These are phyloP conservation scores for Mycena vulgaris DNA, from an alignment of 768 basidiomycete species.

Conservation along the genomic window DNA sequence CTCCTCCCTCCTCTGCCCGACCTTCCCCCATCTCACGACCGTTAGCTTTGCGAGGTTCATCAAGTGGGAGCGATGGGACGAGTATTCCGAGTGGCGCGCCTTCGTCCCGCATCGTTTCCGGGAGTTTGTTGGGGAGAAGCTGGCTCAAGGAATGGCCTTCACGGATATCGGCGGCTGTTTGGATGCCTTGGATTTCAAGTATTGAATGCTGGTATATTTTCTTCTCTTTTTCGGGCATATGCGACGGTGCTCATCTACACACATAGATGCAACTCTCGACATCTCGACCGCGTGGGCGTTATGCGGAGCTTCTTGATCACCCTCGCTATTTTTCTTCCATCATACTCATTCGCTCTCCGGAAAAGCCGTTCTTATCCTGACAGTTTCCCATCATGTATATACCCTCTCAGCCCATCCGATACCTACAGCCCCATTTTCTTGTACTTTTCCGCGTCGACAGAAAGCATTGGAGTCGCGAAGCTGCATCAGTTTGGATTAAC, in stretches of 20 bases:
- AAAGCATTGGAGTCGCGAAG: slow-evolving; percentile 35
- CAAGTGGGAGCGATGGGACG: slow-evolving; percentile 23
- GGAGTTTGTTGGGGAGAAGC: neutral
- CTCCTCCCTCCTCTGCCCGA: neutral
- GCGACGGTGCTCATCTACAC: too few species aligned
- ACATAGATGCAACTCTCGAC: too few species aligned
- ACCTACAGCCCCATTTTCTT: slow-evolving; percentile 27
- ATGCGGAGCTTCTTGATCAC: too few species aligned
- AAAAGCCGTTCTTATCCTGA: too few species aligned
- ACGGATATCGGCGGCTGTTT: slow-evolving; percentile 23
- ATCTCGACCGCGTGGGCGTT: too few species aligned
- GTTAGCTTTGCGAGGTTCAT: slow-evolving; percentile 11
- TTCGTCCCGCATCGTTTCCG: slow-evolving; percentile 26
- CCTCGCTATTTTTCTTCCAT: too few species aligned
- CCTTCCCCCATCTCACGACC: slow-evolving; percentile 16
- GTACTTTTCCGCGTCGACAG: slow-evolving; percentile 24
- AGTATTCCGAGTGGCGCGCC: slow-evolving; percentile 3
- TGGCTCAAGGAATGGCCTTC: neutral
- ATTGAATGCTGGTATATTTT: neutral
- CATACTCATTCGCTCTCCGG: too few species aligned
- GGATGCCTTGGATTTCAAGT: slow-evolving; percentile 7
- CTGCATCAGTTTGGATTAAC: neutral
- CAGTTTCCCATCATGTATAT: neutral
- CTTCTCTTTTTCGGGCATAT: neutral
- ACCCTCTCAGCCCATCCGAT: neutral